Evolutionary conservation across 345 rosid species (phyloP), one percentile per base, ranked within the genome.

Genomic region (Brassica rapa): DNA sequence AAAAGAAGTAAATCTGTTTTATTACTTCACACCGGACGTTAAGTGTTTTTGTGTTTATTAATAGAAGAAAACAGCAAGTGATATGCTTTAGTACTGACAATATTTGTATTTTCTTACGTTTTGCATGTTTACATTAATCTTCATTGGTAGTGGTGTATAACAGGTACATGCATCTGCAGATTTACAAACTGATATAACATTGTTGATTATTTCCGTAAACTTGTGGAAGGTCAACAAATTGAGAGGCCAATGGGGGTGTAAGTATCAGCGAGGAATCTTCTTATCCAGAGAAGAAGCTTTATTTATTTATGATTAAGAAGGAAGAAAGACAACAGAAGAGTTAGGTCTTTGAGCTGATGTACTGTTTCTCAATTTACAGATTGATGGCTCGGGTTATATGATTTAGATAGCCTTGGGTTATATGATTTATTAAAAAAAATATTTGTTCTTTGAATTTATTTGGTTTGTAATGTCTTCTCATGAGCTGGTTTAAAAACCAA

Each of bases 161-260:
- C 73, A 79, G 82, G 57, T 73, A 21, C 72, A 74, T 1, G 75
- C 79, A 63, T 74, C 75, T 46, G 66, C 33, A n/a, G 70, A 80
- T 74, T 63, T 80, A 61, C 82, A 79, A 70, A 86, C 81, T 37
- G 11, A 37, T 7, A 37, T 8, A 37, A 37, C 43, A 37, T 37
- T 37, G 37, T 37, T 37, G 8, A 2, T 37, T 8, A 37, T 37
- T 37, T 37, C 43, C 41, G 9, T 37, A 8, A 37, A 6, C 41
- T 37, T 37, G 41, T 37, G 41, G 41, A 37, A 37, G 41, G 41
- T 37, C 41, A 25, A 25, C 27, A 25, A 25, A 25, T 25, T 25
- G 27, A 25, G 27, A 25, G 27, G 27, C 27, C 27, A 37, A 37
- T 37, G 8, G 41, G 41, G 41, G 41, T 37, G 11, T 59, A 33